Percentiles rank a stretch among this genome's conserved stretches.
phyloP scores from a whole-genome alignment of 345 rosid species.

The Aquilaria yunnanensis region DNA sequence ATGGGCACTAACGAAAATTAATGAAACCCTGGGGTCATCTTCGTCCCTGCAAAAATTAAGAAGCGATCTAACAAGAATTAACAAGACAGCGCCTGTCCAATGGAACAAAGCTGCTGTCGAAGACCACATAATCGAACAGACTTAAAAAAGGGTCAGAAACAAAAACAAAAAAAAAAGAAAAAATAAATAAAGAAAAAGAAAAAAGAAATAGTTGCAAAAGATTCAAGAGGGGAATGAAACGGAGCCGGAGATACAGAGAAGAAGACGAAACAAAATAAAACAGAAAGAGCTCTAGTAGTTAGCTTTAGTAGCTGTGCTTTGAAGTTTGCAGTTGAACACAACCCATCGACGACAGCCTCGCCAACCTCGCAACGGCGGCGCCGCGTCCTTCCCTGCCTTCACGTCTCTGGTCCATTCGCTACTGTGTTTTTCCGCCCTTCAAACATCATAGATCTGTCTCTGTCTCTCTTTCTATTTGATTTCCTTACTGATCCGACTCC shows the following conservation, averaged over 20 bases:
- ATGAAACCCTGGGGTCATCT: too few relatives aligned
- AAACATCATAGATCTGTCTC: conserved; percentile 4
- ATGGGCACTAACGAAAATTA: too few relatives aligned
- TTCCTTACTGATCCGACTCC: not conserved
- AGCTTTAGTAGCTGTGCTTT: conserved; percentile 3
- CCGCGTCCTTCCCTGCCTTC: conserved; percentile 1
- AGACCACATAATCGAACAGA: conserved; percentile 1
- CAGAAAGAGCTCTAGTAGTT: not conserved
- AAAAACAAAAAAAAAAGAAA: not conserved
- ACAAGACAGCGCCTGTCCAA: not conserved
- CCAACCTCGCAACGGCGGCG: conserved; percentile 12
- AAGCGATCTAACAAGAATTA: too few relatives aligned
- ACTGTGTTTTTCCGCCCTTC: not conserved
- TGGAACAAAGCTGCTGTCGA: conserved; percentile 3
- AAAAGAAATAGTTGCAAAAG: conserved; percentile 1
- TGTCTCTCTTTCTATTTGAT: not conserved
- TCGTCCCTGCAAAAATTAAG: too few relatives aligned
- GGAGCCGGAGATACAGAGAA: conserved; percentile 9
- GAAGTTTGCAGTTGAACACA: not conserved
- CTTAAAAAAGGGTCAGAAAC: not conserved
- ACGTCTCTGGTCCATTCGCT: not conserved
- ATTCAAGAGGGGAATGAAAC: not conserved
- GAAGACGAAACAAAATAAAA: not conserved
- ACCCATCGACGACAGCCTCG: conserved; percentile 14
- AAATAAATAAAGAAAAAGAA: not conserved